These are phyloP conservation scores for Senna tora DNA, from an alignment of 306 rosid species.

Conservation along the genomic window DNA sequence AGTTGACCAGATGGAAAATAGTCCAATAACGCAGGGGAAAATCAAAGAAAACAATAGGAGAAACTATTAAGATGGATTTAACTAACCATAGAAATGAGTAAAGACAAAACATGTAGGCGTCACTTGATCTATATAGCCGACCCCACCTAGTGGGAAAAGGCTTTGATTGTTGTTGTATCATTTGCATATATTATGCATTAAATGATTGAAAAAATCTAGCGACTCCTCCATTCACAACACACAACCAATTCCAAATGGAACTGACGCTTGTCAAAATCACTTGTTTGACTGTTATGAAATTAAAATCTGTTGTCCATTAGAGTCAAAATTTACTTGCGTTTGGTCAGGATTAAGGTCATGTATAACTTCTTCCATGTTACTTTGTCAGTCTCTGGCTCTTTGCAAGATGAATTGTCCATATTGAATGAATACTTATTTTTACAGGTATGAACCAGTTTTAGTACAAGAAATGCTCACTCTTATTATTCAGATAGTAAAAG, in stretches of 20 bases:
- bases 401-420: conserved; percentile 12
- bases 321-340: conserved; percentile 13
- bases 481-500: conserved; percentile 87
- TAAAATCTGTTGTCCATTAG: not conserved
- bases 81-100: too few relatives aligned
- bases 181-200: conserved; percentile 5
- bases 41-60: too few relatives aligned
- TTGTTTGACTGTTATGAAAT: not conserved
- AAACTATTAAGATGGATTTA: too few relatives aligned
- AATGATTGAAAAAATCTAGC: not conserved
- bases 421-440: conserved; percentile 34
- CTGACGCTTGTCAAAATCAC: not conserved
- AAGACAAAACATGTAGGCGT: too few relatives aligned
- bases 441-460: conserved; percentile 79
- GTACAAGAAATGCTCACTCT: conserved; percentile 94
- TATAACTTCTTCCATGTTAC: not conserved
- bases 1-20: too few relatives aligned
- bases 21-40: too few relatives aligned
- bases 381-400: conserved; percentile 16
- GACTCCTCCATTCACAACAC: not conserved
- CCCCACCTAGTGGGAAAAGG: too few relatives aligned
- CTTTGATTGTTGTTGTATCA: too few relatives aligned
- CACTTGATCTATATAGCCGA: too few relatives aligned
- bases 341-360: conserved; percentile 10
- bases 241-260: conserved; percentile 21